Evolutionary conservation across 1,284 basidiomycete species (phyloP), one percentile per base, ranked within the genome.

Genomic region (Phylloporus sp.): DNA sequence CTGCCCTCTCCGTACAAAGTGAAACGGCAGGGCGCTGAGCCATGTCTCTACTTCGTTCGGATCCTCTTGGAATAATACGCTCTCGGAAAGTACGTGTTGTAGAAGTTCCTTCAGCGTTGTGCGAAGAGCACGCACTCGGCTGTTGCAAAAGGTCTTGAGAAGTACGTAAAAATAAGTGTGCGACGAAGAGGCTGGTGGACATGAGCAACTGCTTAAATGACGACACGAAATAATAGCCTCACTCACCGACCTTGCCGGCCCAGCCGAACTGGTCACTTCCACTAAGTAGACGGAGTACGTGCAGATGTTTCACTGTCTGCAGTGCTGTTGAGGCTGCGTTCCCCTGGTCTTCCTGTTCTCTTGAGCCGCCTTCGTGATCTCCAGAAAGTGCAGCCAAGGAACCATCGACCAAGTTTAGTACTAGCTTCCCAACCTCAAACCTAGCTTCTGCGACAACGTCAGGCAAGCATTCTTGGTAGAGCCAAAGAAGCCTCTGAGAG

Each of bases 341-440:
- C 19, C 55, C 49, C 25, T 59, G 37, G 7, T 65, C 68, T 49
- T 69, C 66, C 10, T 41, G 60, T 32, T 58, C 57, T 15, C 25
- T 60, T 19, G 58, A 63, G 49, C 29, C 37, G 19, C 4, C 49
- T 19, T 57, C 70, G 19, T 57, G 64, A n/a, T 73, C 66, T 15
- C 70, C 72, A 5, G 72, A 71, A 25, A 77, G 65, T 25, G 73
- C 70, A 25, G 65, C 65, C 2, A 79, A 67, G 39, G 76, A 78
- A 43, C 74, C 76, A 14, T 79, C 73, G 11, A 64, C 70, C 59
- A 87, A 84, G 63, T 84, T 88, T 62, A 85, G 83, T 27, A 97
- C 81, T 39, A 96, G 79, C 75, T 95, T 95, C 19, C 94, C 94
- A 25, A 92, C 88, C 77, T 98, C 96, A 75, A 97, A 97, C 59